Evolutionary conservation across 768 basidiomycete genomes (phyloP), one percentile per base, ranked within the genome.

Genomic region (Coprinellus micaceus): DNA sequence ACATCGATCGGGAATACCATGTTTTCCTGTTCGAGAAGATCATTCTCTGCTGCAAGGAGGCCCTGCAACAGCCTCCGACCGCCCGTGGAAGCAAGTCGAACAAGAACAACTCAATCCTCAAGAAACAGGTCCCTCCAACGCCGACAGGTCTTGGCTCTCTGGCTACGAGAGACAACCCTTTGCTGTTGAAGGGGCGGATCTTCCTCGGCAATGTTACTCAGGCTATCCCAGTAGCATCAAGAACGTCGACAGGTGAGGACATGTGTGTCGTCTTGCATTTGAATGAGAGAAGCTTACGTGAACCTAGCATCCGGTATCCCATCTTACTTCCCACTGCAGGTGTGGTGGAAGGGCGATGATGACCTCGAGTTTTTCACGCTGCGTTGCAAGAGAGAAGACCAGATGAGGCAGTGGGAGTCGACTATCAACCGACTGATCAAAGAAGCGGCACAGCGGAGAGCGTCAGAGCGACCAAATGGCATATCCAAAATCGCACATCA

Each of bases 11-110:
- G 63, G 97, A 99, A 71, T 98, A 98, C 65, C 94, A 96, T 63
- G 95, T 99, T 56, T 99, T 98, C 80, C 78, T 99, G 33, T 99
- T 99, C 62, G 95, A 98, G 75, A 94, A 94, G 76, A 99, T 99
- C 71, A 94, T 99, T 61, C 82, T 98, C 21, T 99, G 97, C 73
- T 98, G 97, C 79, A 98, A 98, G 70, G 97, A 98, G 69, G 88
- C 89, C 5, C 67, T 79, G 15, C 77, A 78, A 4, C 78, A 79
- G 5, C 77, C 81, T 11, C 76, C 79, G 33, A 84, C 80, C 59
- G 56, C 56, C 10, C 59, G 47, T 21, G 41, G 55, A n/a, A 78
- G 81, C 22, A 91, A 92, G 71, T 76, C 75, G 37, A 78, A 80
- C 62, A 98, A 98, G 79, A 94, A 81, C 66, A 90, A 91, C 60